A percentile compares a stretch with the other conserved stretches of the same genome.
Evolutionary conservation across 805 yeast species (phyloP).

Genomic region (Saturnispora sanitii): DNA sequence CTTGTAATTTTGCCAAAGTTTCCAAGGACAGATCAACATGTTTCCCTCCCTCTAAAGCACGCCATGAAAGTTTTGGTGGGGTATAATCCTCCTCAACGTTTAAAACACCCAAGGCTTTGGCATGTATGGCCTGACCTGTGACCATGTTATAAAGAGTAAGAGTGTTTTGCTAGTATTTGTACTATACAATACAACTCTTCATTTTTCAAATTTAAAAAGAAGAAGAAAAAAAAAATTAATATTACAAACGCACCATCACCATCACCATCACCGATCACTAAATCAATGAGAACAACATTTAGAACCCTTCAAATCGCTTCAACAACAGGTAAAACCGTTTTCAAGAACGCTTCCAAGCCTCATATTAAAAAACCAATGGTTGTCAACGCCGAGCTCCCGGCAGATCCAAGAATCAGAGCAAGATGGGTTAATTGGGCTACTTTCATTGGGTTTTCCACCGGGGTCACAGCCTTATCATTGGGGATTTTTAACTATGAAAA

Average conservation of each 20-base stretch:
- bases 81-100: constrained; percentile 44
- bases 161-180: no score
- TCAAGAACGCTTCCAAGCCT: neutral
- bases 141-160: constrained; percentile 5
- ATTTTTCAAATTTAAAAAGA: no score
- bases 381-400: constrained; percentile 74
- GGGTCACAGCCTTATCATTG: constrained; percentile 45
- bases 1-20: constrained; percentile 45
- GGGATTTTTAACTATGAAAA: constrained; percentile 90
- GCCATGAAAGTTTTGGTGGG: constrained; percentile 51
- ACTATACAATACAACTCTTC: no score
- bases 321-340: no score
- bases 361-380: constrained; percentile 42
- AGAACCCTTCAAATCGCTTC: no score
- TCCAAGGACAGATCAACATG: constrained; percentile 33
- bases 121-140: constrained; percentile 37
- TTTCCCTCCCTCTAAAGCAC: constrained; percentile 40
- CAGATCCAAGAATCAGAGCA: constrained; percentile 50
- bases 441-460: constrained; percentile 43
- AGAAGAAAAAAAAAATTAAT: no score
- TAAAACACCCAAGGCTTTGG: constrained; percentile 47
- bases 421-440: constrained; percentile 28
- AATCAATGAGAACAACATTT: no score
- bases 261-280: no score
- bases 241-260: no score